Evolutionary conservation across 257 asterid genomes (phyloP).

Genomic region (Lantana camara): DNA sequence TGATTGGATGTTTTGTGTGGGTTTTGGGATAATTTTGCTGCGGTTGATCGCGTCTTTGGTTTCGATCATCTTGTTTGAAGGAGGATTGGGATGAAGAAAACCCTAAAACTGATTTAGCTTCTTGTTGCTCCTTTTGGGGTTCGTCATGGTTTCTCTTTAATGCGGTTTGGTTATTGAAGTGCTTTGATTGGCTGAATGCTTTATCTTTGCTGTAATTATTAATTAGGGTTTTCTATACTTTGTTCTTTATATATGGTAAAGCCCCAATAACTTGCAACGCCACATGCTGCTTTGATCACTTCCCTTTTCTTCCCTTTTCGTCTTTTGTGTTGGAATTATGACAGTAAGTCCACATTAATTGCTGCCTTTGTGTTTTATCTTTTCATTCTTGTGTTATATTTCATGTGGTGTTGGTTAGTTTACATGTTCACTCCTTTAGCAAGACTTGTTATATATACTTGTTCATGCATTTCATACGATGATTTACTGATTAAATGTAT

Average conservation of each 20-base stretch:
- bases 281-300: no score
- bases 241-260: neutral
- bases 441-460: no score
- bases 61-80: slow-evolving; percentile 14
- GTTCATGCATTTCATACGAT: slow-evolving; percentile 16
- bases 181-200: slow-evolving; percentile 7
- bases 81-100: slow-evolving; percentile 30
- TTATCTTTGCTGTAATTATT: slow-evolving; percentile 22
- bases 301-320: no score
- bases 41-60: slow-evolving; percentile 15
- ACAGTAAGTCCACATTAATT: no score
- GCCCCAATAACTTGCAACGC: neutral
- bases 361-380: no score
- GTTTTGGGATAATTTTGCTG: slow-evolving; percentile 23
- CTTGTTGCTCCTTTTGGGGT: neutral
- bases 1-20: slow-evolving; percentile 18
- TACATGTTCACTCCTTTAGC: slow-evolving; percentile 2
- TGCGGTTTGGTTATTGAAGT: neutral
- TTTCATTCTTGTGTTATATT: no score
- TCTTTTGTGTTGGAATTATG: no score
- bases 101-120: slow-evolving; percentile 47
- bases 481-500: slow-evolving; percentile 37
- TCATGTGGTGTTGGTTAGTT: neutral
- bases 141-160: slow-evolving; percentile 16
- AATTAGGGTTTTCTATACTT: slow-evolving; percentile 50